These are phyloP conservation scores for Kwoniella dejecticola DNA, from an alignment of 768 basidiomycete species.

Conservation along the genomic window DNA sequence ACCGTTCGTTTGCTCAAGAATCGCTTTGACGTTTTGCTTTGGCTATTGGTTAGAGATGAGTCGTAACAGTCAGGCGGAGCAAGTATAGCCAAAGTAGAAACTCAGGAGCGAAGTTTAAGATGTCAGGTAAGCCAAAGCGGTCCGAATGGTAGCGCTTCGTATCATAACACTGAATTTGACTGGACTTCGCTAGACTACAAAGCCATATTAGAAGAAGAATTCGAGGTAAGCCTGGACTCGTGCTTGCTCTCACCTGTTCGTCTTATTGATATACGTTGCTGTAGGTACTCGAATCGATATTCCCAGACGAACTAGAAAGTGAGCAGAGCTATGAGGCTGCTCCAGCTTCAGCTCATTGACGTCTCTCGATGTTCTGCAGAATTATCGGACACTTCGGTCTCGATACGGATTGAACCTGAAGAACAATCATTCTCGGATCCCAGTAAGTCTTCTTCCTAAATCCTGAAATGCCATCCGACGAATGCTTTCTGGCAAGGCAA, in stretches of 20 bases:
- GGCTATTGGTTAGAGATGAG: too few species aligned
- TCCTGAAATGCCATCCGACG: too few species aligned
- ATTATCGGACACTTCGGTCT: constrained; percentile 75
- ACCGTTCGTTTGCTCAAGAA: too few species aligned
- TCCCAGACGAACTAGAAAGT: constrained; percentile 91
- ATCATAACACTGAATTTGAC: neutral
- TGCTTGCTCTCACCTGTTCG: too few species aligned
- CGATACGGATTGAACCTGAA: constrained; percentile 87
- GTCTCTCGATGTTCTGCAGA: constrained; percentile 61
- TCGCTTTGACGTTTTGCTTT: too few species aligned
- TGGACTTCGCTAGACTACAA: constrained; percentile 38
- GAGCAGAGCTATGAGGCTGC: constrained; percentile 57
- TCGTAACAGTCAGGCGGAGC: too few species aligned
- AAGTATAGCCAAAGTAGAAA: too few species aligned
- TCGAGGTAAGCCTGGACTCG: too few species aligned
- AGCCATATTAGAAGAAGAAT: constrained; percentile 72
- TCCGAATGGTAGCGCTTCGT: too few species aligned
- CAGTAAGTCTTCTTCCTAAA: constrained; percentile 44
- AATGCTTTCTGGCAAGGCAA: too few species aligned
- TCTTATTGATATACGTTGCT: constrained; percentile 14
- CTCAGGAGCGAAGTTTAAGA: neutral
- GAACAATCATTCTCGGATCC: constrained; percentile 67
- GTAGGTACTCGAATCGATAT: constrained; percentile 92
- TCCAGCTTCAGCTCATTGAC: too few species aligned
- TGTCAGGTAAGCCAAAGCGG: constrained; percentile 18